phyloP scores from a whole-genome alignment of 257 asterid species.

The Nemophila menziesii region DNA sequence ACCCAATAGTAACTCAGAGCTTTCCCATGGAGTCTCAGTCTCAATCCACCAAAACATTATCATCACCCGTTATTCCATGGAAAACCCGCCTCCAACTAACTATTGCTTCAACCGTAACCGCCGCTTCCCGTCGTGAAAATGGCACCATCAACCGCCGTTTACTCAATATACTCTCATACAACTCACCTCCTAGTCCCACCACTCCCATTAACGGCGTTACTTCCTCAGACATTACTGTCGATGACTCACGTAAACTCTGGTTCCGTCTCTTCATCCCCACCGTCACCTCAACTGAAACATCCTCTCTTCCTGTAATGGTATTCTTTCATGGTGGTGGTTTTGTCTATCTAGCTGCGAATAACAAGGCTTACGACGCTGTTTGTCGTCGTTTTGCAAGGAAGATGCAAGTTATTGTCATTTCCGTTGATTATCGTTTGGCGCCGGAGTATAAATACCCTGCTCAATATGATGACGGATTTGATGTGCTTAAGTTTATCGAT shows the following conservation, averaged over 20 bases:
- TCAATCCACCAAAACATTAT: background rate
- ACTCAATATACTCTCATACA: slow-evolving; percentile 15
- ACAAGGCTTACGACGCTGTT: slow-evolving; percentile 42
- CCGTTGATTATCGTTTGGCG: slow-evolving; percentile 60
- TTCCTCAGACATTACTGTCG: slow-evolving; percentile 42
- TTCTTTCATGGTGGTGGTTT: slow-evolving; percentile 91
- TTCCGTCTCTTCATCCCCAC: slow-evolving; percentile 53
- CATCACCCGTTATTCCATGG: slow-evolving; percentile 35
- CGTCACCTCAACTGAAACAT: background rate
- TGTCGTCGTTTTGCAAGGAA: slow-evolving; percentile 58
- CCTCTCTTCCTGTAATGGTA: slow-evolving; percentile 36
- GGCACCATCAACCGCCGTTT: slow-evolving; percentile 70
- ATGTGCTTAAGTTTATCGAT: slow-evolving; percentile 43
- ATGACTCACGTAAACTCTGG: slow-evolving; percentile 61
- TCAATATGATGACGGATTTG: slow-evolving; percentile 64
- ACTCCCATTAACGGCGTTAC: slow-evolving; percentile 45
- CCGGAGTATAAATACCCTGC: slow-evolving; percentile 68
- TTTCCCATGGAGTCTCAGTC: too few species aligned
- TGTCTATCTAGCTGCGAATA: slow-evolving; percentile 41
- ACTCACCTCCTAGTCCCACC: slow-evolving; percentile 20
- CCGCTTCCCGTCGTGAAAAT: slow-evolving; percentile 32
- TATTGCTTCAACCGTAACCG: slow-evolving; percentile 21
- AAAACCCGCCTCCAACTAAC: slow-evolving; percentile 31
- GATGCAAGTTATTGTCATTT: slow-evolving; percentile 42
- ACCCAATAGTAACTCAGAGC: too few species aligned